Evolutionary conservation across 2,329 filamentous ascomycete species (phyloP).

Genomic region (Xylariaceae sp.): DNA sequence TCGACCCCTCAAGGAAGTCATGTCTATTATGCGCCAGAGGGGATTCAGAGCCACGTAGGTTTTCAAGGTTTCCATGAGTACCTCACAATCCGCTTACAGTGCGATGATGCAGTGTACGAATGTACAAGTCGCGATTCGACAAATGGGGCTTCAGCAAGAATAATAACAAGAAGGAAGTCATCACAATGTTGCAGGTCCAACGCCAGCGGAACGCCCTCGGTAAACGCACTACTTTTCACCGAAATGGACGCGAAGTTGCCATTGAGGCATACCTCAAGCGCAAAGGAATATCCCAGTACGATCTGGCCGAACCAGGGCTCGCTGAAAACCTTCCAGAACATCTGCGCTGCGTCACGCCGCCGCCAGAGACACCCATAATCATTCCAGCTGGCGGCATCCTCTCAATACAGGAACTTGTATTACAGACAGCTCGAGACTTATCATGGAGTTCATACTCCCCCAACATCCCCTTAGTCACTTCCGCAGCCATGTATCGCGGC

Average conservation of each 20-base stretch:
- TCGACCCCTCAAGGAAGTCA: slow-evolving; percentile 50
- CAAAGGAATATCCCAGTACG: slow-evolving; percentile 51
- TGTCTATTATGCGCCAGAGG: slow-evolving; percentile 47
- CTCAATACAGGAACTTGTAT: slow-evolving; percentile 28
- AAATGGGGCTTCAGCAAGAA: slow-evolving; percentile 55
- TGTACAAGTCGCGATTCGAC: slow-evolving; percentile 54
- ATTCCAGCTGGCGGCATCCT: slow-evolving; percentile 23
- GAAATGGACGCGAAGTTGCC: slow-evolving; percentile 50
- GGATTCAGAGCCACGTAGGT: slow-evolving; percentile 47
- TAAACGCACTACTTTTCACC: slow-evolving; percentile 50
- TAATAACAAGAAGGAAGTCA: slow-evolving; percentile 51
- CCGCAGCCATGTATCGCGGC: slow-evolving; percentile 25
- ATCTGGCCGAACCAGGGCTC: slow-evolving; percentile 34
- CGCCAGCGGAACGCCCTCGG: slow-evolving; percentile 50
- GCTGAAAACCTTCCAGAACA: slow-evolving; percentile 26
- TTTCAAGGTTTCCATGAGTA: too few species aligned
- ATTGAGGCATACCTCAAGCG: slow-evolving; percentile 50
- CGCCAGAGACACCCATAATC: slow-evolving; percentile 23
- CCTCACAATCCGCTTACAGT: too few species aligned
- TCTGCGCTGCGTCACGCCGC: slow-evolving; percentile 28
- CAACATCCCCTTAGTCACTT: slow-evolving; percentile 27
- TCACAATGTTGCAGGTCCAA: slow-evolving; percentile 47
- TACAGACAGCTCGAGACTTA: slow-evolving; percentile 26
- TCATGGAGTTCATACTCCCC: slow-evolving; percentile 27
- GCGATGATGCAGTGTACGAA: slow-evolving; percentile 41